Base-by-base conservation (phyloP, 2,329 filamentous ascomycete genomes). In the Penicillium sp. region DNA sequence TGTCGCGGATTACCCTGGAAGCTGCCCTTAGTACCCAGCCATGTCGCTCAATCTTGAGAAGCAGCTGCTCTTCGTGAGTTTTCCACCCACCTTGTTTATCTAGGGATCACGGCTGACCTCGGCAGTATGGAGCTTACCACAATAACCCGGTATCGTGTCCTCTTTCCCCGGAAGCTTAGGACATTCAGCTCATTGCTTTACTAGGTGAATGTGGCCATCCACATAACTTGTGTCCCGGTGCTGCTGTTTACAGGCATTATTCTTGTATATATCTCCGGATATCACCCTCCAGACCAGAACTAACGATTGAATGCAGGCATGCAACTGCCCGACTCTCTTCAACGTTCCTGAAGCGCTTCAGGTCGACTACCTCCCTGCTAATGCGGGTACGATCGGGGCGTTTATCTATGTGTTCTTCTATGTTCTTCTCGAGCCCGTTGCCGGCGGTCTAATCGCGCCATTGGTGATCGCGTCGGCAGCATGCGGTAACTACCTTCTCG, bases 341-440 rank as follows among this genome's bases (percentile, higher is more conserved):
- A 66, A 71, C 2, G 54, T 79, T 5, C 78, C 78, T 26, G 61
- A 73, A 27, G 69, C 66, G 57, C 60, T 79, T 23, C 69, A 69
- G 23, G 61, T 78, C 34, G 69, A 75, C 18, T 70, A 78, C 57
- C 70, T 82, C 17, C 77, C 77, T 26, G 67, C 74, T 17, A 81
- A 81, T 45, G 60, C 74, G 42, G 78, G 75, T 34, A 80, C 78
- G 3, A 68, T 77, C 41, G 69, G 65, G 35, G 72, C 72, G 28
- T 54, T 79, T 7, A 52, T 81, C 17, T 95, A 92, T 66, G 76
- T 83, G 25, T 75, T 75, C 2, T 76, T 95, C 38, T 98, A 96
- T 60, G 74, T 96, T 32, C 76, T 98, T 14, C 82, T 98, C 57
- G 92, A 98, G 60, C 92, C 92, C 1, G 87, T 96, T 1, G 92